phyloP scores from a whole-genome alignment of 345 rosid genomes.

The Excoecaria agallocha region DNA sequence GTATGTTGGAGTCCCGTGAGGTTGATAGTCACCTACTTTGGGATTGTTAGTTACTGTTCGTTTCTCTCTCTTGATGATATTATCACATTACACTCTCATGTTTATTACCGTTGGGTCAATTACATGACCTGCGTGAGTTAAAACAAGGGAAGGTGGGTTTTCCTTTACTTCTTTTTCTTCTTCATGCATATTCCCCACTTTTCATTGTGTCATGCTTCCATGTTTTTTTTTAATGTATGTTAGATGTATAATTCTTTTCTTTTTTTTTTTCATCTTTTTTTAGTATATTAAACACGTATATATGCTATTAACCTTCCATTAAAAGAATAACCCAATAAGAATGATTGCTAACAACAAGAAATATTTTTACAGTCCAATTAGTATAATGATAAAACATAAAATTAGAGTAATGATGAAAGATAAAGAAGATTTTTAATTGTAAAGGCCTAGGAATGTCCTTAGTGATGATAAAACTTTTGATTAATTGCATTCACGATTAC shows the following conservation, averaged over 20 bases:
- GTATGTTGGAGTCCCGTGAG: slow-evolving; percentile 59
- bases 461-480: too few relatives aligned
- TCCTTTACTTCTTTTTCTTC: slow-evolving; percentile 19
- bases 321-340: too few relatives aligned
- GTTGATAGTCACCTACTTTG: slow-evolving; percentile 23
- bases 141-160: slow-evolving; percentile 9
- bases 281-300: too few relatives aligned
- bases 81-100: slow-evolving; percentile 49
- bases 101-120: slow-evolving; percentile 49
- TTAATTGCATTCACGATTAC: too few relatives aligned
- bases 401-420: too few relatives aligned
- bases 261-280: not conserved
- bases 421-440: too few relatives aligned
- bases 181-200: slow-evolving; percentile 12
- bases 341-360: too few relatives aligned
- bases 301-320: too few relatives aligned
- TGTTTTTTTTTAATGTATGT: not conserved
- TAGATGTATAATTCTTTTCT: not conserved
- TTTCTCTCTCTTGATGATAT: slow-evolving; percentile 17
- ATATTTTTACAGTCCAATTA: too few relatives aligned
- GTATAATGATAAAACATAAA: too few relatives aligned
- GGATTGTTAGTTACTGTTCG: not conserved
- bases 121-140: slow-evolving; percentile 45
- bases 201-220: not conserved
- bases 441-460: too few relatives aligned